phyloP scores from a whole-genome alignment of 345 rosid species.

The Eucalyptus dawsonii region DNA sequence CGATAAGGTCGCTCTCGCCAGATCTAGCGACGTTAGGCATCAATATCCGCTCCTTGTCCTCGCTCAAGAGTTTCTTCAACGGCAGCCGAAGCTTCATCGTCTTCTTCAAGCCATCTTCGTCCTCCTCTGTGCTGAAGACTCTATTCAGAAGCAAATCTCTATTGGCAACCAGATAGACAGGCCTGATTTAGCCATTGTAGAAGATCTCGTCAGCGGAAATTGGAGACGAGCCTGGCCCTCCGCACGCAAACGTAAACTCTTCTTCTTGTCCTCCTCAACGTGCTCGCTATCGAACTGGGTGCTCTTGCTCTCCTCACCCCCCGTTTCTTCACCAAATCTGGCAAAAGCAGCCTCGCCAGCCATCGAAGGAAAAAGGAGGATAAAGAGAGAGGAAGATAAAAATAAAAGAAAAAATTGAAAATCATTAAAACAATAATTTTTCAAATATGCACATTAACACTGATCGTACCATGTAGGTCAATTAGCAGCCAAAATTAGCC shows the following conservation, averaged over 20 bases:
- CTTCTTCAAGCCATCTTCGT: neutral
- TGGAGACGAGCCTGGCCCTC: neutral
- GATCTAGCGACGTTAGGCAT: accelerated
- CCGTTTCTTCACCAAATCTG: neutral
- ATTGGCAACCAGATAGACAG: no score
- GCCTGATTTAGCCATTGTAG: neutral
- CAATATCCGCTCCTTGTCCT: neutral
- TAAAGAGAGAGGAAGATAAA: no score
- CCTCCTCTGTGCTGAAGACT: neutral
- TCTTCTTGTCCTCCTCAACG: neutral
- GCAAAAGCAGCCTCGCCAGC: no score
- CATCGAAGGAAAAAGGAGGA: accelerated
- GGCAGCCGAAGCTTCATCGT: neutral
- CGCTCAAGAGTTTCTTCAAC: neutral
- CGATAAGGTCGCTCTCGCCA: accelerated
- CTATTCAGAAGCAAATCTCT: neutral
- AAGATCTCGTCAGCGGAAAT: neutral
- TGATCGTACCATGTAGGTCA: accelerated
- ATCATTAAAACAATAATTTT: no score
- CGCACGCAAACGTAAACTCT: slow-evolving; percentile 8
- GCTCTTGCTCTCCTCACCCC: neutral
- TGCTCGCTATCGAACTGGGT: neutral
- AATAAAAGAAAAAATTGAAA: no score
- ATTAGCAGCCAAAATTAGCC: no score
- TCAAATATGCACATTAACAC: no score